Evolutionary conservation across 192 early-diverging fungal species (phyloP), one percentile per base, ranked within the genome.

Genomic region (Chytriomyces confervae): DNA sequence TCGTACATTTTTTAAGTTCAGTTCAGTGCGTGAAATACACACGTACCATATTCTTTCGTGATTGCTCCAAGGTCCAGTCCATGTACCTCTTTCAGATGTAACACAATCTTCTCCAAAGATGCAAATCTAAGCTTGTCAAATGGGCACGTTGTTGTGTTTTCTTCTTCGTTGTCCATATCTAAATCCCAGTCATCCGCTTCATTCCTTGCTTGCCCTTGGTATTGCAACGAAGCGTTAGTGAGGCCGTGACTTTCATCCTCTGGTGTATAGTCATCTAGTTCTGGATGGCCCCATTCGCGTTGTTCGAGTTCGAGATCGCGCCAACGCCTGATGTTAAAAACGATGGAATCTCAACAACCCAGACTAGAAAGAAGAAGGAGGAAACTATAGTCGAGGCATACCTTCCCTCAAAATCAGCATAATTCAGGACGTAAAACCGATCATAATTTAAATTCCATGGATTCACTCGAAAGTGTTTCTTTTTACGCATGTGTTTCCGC

Each of bases 401-500:
- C 53, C 47, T 24, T 5, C 74, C 74, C 23, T 66, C 64, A 66
- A 76, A 76, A 51, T 76, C 74, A 23, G 74, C 75, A 73, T 96
- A 96, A 76, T 98, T 98, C 75, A 96, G 91, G 24, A 98, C 91
- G 78, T 96, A 98, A 84, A 96, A 98, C 23, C 93, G 91, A 80
- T 98, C 96, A 60, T 98, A 98, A 50, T 92, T 86, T 61, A 89
- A 89, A 85, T 98, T 98, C 44, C 91, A 91, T 24, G 95, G 89
- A 72, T 92, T 93, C 81, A 98, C 94, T 83, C 95, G 93, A 82
- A 97, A 97, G 83, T 98, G 96, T 86, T 95, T 96, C 91, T 76
- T 98, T 84, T 98, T 98, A 78, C 96, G 92, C 96, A 98, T 98
- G 72, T 98, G 96, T 83, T 95, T 95, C 67, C 96, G 89, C 76